phyloP scores from a whole-genome alignment of 495 filamentous ascomycete genomes.

The Darksidea phi region DNA sequence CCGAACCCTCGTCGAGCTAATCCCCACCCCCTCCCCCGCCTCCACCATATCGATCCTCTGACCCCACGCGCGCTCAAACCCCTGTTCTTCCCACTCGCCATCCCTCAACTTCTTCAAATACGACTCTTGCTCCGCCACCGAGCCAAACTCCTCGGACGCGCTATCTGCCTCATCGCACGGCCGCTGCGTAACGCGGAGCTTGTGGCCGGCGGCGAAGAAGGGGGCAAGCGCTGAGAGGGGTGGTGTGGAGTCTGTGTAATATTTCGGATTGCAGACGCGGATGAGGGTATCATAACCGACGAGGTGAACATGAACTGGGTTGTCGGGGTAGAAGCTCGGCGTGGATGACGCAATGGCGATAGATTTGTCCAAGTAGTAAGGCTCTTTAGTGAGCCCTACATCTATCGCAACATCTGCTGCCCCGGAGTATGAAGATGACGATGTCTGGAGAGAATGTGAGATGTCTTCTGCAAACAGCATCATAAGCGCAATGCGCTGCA shows the following conservation, averaged over 20 bases:
- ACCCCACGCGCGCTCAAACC: constrained; percentile 66
- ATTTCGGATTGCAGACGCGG: constrained; percentile 78
- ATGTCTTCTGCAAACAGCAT: constrained; percentile 70
- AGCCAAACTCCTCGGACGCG: constrained; percentile 39
- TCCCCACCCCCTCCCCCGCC: constrained; percentile 50
- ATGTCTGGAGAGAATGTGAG: constrained; percentile 12
- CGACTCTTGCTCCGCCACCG: constrained; percentile 38
- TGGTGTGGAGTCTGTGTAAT: constrained; percentile 65
- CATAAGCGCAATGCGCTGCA: constrained; percentile 86
- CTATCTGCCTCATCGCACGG: constrained; percentile 47
- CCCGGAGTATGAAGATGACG: background rate
- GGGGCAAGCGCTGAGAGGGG: constrained; percentile 56
- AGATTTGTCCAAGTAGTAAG: constrained; percentile 85
- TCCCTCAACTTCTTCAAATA: constrained; percentile 41
- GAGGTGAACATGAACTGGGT: constrained; percentile 69
- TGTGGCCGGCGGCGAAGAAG: constrained; percentile 67
- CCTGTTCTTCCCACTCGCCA: constrained; percentile 53
- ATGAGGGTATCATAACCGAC: constrained; percentile 86
- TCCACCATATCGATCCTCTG: constrained; percentile 68
- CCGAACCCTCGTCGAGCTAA: constrained; percentile 81
- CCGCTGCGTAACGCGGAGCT: constrained; percentile 70
- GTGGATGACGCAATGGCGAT: constrained; percentile 55
- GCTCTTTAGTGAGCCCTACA: constrained; percentile 75
- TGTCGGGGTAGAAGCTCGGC: constrained; percentile 52
- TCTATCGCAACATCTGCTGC: constrained; percentile 54